A percentile compares a stretch with the other conserved stretches of the same genome.
phyloP scores from a whole-genome alignment of 148 eudicot species.

The Suaeda aralocaspica region DNA sequence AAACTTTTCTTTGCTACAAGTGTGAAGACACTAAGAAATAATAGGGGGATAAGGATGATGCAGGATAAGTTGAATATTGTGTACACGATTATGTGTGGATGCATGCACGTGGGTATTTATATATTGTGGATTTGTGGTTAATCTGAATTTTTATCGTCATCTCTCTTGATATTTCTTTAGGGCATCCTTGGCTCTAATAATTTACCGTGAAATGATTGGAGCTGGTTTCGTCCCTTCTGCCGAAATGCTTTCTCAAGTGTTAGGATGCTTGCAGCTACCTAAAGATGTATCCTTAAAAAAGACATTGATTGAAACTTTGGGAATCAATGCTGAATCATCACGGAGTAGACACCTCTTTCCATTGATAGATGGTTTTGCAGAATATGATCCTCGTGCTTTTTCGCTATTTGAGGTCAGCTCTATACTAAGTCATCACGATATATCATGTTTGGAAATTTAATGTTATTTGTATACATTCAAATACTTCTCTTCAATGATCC shows the following conservation, averaged over 20 bases:
- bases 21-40: background rate
- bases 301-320: slow-evolving; percentile 68
- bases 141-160: background rate
- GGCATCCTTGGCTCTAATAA: slow-evolving; percentile 70
- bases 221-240: slow-evolving; percentile 62
- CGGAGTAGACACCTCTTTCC: slow-evolving; percentile 55
- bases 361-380: slow-evolving; percentile 87
- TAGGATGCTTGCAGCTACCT: slow-evolving; percentile 86
- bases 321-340: slow-evolving; percentile 43
- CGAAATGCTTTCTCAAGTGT: slow-evolving; percentile 68
- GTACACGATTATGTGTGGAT: no score
- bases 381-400: slow-evolving; percentile 90
- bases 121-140: background rate
- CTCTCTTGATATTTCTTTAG: slow-evolving; percentile 36
- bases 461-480: background rate
- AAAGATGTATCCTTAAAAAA: slow-evolving; percentile 51
- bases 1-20: slow-evolving; percentile 5
- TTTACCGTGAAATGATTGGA: slow-evolving; percentile 73
- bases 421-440: background rate
- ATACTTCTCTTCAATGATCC: background rate
- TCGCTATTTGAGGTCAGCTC: slow-evolving; percentile 79
- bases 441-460: background rate
- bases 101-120: no score
- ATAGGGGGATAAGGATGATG: background rate
- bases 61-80: no score